Conservation (phyloP, 2,329 filamentous ascomycete genomes). For the Alternaria sp. region DNA sequence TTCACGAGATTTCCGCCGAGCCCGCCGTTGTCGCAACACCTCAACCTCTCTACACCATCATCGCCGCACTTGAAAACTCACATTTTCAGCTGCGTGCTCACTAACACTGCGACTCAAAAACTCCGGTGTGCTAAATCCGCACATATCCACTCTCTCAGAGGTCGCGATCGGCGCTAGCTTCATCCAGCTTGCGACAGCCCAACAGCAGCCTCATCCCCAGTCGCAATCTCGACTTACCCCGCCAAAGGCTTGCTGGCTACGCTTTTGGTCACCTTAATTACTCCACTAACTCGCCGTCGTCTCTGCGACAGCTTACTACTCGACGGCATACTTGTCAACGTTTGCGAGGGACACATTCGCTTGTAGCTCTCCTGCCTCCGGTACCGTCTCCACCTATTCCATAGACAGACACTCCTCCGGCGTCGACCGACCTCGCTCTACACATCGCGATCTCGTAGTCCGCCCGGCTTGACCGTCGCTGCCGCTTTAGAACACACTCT, state of each 20-base stretch:
- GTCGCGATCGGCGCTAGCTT: slow-evolving; percentile 44
- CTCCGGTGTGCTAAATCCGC: slow-evolving; percentile 32
- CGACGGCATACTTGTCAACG: slow-evolving; percentile 52
- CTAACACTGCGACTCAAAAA: slow-evolving; percentile 40
- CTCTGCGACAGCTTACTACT: slow-evolving; percentile 34
- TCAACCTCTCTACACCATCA: slow-evolving; percentile 34
- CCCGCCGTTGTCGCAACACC: slow-evolving; percentile 38
- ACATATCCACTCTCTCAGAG: slow-evolving; percentile 44
- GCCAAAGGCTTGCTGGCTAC: slow-evolving; percentile 55
- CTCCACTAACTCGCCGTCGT: slow-evolving; percentile 37
- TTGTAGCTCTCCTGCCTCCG: slow-evolving; percentile 92
- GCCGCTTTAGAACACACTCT: slow-evolving; percentile 40
- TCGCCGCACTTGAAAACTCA: slow-evolving; percentile 38
- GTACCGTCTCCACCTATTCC: slow-evolving; percentile 53
- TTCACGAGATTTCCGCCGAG: slow-evolving; percentile 40
- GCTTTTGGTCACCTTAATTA: slow-evolving; percentile 48
- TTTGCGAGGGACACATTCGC: slow-evolving; percentile 90
- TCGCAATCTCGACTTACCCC: slow-evolving; percentile 33
- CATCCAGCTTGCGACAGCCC: slow-evolving; percentile 37
- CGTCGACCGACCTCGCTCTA: slow-evolving; percentile 45
- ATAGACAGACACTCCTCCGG: slow-evolving; percentile 26
- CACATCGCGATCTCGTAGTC: slow-evolving; percentile 42
- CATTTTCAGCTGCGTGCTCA: slow-evolving; percentile 41
- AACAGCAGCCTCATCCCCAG: slow-evolving; percentile 37
- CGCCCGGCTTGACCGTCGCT: slow-evolving; percentile 38